A percentile compares a stretch with the other conserved stretches of the same genome.
Evolutionary conservation across 805 yeast species (phyloP).

Genomic region (Schwanniomyces polymorphus): DNA sequence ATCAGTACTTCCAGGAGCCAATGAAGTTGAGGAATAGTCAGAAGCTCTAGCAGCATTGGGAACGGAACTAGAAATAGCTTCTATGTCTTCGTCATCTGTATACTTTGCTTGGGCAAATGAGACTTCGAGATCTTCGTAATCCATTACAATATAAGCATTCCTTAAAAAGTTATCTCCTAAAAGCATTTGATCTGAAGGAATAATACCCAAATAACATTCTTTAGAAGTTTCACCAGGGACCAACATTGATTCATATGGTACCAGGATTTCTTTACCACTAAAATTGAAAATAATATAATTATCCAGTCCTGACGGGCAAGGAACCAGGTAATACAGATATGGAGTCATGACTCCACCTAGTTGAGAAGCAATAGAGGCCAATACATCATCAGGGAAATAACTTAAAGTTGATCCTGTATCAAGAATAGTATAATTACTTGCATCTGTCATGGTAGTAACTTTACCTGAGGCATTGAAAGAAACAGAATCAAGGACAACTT

Average conservation of each 20-base stretch:
- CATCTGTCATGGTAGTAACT: conserved; percentile 14
- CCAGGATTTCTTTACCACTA: conserved; percentile 55
- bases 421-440: conserved; percentile 23
- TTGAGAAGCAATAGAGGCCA: conserved; percentile 33
- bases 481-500: conserved; percentile 47
- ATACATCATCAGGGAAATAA: conserved; percentile 42
- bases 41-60: conserved; percentile 55
- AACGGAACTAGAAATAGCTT: conserved; percentile 42
- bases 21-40: conserved; percentile 40
- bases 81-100: conserved; percentile 40
- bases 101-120: conserved; percentile 46
- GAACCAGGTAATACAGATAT: conserved; percentile 38
- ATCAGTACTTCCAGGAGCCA: conserved; percentile 1
- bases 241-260: conserved; percentile 41
- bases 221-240: conserved; percentile 6
- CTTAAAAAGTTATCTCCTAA: conserved; percentile 70
- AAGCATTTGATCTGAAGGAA: conserved; percentile 25
- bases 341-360: conserved; percentile 28
- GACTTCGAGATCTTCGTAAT: conserved; percentile 55
- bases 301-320: conserved; percentile 33
- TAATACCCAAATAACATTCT: conserved; percentile 27
- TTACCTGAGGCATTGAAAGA: conserved; percentile 10
- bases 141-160: conserved; percentile 64
- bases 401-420: conserved; percentile 38
- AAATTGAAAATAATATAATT: conserved; percentile 48